phyloP scores from a whole-genome alignment of 352 stramenopile genomes.

The Blastocystis sp. region DNA sequence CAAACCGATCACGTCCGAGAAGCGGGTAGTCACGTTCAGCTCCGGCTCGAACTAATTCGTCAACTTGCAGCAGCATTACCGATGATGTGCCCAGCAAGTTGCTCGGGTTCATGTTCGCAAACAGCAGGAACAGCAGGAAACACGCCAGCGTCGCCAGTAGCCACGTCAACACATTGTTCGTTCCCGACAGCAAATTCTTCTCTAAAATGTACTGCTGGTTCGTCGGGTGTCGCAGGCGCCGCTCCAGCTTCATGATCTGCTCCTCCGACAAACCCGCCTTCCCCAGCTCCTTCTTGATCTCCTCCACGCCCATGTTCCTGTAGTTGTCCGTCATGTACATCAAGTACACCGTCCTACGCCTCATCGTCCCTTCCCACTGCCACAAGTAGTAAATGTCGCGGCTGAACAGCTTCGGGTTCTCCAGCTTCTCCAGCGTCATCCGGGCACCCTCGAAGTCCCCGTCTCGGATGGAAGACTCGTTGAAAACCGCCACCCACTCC shows the following conservation, averaged over 20 bases:
- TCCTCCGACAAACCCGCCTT: neutral
- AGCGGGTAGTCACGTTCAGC: neutral
- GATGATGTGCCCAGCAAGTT: neutral
- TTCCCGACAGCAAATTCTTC: neutral
- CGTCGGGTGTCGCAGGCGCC: neutral
- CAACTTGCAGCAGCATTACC: neutral
- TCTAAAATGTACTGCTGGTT: neutral
- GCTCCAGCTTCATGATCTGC: neutral
- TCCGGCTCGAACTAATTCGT: neutral
- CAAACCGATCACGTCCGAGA: slow-evolving; percentile 6
- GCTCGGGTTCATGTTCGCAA: neutral
- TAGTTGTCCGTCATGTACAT: neutral
- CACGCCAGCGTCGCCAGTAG: neutral
- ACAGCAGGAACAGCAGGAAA: neutral
- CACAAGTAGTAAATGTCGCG: neutral
- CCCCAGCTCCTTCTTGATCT: neutral
- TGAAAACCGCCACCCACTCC: neutral
- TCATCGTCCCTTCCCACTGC: neutral
- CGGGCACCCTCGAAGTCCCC: neutral
- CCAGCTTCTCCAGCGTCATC: neutral
- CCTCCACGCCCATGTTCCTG: neutral
- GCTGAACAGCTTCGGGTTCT: neutral
- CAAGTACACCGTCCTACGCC: neutral
- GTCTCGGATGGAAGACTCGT: neutral
- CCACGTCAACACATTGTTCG: neutral